Percentiles rank a stretch among this genome's conserved stretches.
phyloP scores from a whole-genome alignment of 495 filamentous ascomycete species.

The Daldinia childiae region DNA sequence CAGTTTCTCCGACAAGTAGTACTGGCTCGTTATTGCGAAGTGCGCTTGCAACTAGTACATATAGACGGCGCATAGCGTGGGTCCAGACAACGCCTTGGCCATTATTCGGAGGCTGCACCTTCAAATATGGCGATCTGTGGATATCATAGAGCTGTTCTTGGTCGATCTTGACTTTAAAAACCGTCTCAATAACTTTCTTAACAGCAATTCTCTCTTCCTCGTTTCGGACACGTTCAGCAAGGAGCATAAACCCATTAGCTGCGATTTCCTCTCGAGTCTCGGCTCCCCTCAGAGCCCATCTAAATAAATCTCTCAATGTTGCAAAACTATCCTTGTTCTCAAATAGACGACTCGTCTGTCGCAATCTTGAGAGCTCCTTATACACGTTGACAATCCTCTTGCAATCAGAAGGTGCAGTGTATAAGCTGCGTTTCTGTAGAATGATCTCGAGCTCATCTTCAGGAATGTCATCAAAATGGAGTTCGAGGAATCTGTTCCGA shows the following conservation, averaged over 20 bases:
- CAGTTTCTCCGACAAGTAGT: slow-evolving; percentile 93
- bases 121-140: slow-evolving; percentile 62
- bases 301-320: slow-evolving; percentile 93
- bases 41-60: slow-evolving; percentile 83
- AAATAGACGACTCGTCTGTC: slow-evolving; percentile 89
- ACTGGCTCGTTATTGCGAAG: slow-evolving; percentile 93
- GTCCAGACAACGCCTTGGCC: slow-evolving; percentile 86
- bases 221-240: slow-evolving; percentile 94
- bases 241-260: slow-evolving; percentile 91
- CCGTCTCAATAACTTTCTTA: slow-evolving; percentile 88
- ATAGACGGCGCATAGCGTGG: slow-evolving; percentile 88
- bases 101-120: slow-evolving; percentile 51
- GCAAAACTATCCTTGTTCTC: slow-evolving; percentile 99
- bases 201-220: slow-evolving; percentile 84
- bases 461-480: slow-evolving; percentile 98
- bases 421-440: slow-evolving; percentile 81
- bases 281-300: slow-evolving; percentile 90
- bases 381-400: slow-evolving; percentile 92
- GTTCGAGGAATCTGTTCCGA: slow-evolving; percentile 93
- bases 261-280: slow-evolving; percentile 90
- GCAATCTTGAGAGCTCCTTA: slow-evolving; percentile 84
- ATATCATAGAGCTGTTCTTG: slow-evolving; percentile 74
- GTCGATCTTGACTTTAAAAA: slow-evolving; percentile 87
- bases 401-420: slow-evolving; percentile 91
- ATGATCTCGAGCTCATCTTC: slow-evolving; percentile 95